phyloP scores from a whole-genome alignment of 176 grass and related monocot genomes.

The Cenchrus fungigraminus region DNA sequence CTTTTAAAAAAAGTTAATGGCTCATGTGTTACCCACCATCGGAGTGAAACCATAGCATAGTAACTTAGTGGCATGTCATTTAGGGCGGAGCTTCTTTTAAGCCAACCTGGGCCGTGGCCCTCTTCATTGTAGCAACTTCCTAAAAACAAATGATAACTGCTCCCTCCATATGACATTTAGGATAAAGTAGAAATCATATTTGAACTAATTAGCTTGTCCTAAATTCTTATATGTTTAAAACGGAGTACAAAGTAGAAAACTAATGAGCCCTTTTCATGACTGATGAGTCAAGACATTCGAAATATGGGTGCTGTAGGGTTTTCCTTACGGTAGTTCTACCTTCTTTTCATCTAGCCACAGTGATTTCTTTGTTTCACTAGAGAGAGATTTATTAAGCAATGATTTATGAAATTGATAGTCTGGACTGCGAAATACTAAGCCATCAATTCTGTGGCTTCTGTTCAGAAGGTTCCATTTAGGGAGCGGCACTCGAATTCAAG shows the following conservation, averaged over 20 bases:
- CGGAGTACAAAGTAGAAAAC: background rate
- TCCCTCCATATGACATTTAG: background rate
- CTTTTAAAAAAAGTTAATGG: background rate
- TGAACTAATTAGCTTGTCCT: no score
- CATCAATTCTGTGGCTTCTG: constrained; percentile 39
- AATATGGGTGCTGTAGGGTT: background rate
- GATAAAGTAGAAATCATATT: background rate
- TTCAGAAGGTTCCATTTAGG: constrained; percentile 70
- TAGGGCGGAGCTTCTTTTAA: background rate
- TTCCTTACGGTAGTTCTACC: constrained; percentile 19
- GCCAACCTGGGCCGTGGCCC: background rate
- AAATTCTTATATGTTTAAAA: no score
- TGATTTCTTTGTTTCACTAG: constrained; percentile 7
- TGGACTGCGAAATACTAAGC: constrained; percentile 40
- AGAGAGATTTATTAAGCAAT: constrained; percentile 10
- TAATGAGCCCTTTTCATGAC: constrained; percentile 14
- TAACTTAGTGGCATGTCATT: background rate
- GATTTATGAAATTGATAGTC: constrained; percentile 35
- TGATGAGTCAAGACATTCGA: constrained; percentile 8
- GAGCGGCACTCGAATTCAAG: constrained; percentile 66
- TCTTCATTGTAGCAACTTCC: background rate
- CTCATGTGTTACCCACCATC: background rate
- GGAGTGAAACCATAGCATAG: background rate
- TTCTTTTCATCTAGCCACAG: constrained; percentile 13
- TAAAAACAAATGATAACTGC: background rate